Conservation (phyloP, 2,329 filamentous ascomycete species). For the Pseudogymnoascus sp. region DNA sequence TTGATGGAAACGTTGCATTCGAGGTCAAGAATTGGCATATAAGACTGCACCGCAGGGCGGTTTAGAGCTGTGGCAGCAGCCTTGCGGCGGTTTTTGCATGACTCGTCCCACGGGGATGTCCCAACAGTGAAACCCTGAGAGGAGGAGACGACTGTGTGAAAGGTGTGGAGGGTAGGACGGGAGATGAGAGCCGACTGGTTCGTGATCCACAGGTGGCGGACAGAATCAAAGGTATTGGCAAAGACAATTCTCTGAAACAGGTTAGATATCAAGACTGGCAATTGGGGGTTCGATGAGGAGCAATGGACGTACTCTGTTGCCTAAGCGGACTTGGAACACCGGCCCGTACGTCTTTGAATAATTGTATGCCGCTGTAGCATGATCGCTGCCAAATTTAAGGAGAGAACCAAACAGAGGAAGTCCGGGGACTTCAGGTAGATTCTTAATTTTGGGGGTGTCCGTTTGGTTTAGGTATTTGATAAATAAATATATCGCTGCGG, state of each 20-base stretch:
- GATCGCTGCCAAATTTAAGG: conserved; percentile 49
- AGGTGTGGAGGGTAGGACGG: conserved; percentile 71
- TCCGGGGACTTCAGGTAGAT: conserved; percentile 53
- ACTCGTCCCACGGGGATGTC: conserved; percentile 77
- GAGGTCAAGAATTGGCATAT: conserved; percentile 76
- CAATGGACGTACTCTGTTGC: conserved; percentile 48
- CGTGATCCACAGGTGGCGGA: conserved; percentile 68
- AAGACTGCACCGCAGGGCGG: conserved; percentile 65
- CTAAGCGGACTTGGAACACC: conserved; percentile 61
- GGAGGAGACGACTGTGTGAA: conserved; percentile 69
- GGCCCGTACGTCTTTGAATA: conserved; percentile 56
- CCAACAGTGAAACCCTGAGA: conserved; percentile 78
- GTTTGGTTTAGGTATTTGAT: conserved; percentile 37
- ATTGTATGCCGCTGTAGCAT: conserved; percentile 46
- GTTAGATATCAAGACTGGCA: conserved; percentile 6
- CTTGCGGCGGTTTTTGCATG: conserved; percentile 68
- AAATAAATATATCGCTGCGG: conserved; percentile 23
- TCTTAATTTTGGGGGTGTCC: conserved; percentile 53
- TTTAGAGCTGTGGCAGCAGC: conserved; percentile 73
- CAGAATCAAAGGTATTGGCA: conserved; percentile 69
- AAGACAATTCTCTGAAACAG: conserved; percentile 57
- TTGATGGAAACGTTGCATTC: conserved; percentile 66
- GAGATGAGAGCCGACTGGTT: conserved; percentile 73
- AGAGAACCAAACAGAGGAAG: conserved; percentile 58
- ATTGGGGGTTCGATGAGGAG: not conserved